Percentiles rank a stretch among this genome's conserved stretches.
Evolutionary conservation across 2,329 filamentous ascomycete species (phyloP).

Genomic region (Aureobasidium sp.): DNA sequence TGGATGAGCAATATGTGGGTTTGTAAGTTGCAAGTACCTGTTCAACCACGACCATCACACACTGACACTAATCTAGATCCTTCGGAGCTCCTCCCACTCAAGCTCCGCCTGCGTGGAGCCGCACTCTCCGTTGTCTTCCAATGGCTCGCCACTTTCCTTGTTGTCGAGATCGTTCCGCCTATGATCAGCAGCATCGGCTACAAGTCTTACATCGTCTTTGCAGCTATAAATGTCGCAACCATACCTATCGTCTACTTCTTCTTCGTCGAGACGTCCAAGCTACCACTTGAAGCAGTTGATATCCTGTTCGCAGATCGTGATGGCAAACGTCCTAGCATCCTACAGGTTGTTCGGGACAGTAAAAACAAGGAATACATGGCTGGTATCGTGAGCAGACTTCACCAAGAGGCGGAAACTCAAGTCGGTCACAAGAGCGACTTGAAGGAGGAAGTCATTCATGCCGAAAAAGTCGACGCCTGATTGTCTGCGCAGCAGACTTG

Average conservation of each 20-base stretch:
- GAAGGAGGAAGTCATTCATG: neutral
- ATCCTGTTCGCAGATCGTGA: conserved; percentile 15
- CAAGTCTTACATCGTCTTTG: conserved; percentile 56
- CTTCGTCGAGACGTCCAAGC: conserved; percentile 34
- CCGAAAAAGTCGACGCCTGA: neutral
- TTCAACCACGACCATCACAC: neutral
- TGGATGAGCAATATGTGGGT: conserved; percentile 22
- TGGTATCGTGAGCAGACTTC: neutral
- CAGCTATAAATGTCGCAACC: conserved; percentile 53
- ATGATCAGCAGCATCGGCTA: conserved; percentile 40
- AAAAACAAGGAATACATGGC: neutral
- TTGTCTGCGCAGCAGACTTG: neutral
- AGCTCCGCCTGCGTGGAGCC: conserved; percentile 19
- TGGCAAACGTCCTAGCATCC: neutral
- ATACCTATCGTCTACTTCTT: conserved; percentile 39
- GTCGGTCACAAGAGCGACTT: neutral
- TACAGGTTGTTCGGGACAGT: neutral
- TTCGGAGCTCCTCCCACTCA: conserved; percentile 21
- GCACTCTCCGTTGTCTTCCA: conserved; percentile 24
- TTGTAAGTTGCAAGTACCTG: conserved; percentile 11
- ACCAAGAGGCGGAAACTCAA: conserved; percentile 6
- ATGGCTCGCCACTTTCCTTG: conserved; percentile 20
- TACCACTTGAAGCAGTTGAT: conserved; percentile 17
- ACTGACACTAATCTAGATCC: conserved; percentile 16
- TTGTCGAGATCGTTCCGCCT: conserved; percentile 33